Base-by-base conservation (phyloP, 1,139 yeast genomes). In the Scheffersomyces illinoinensis region DNA sequence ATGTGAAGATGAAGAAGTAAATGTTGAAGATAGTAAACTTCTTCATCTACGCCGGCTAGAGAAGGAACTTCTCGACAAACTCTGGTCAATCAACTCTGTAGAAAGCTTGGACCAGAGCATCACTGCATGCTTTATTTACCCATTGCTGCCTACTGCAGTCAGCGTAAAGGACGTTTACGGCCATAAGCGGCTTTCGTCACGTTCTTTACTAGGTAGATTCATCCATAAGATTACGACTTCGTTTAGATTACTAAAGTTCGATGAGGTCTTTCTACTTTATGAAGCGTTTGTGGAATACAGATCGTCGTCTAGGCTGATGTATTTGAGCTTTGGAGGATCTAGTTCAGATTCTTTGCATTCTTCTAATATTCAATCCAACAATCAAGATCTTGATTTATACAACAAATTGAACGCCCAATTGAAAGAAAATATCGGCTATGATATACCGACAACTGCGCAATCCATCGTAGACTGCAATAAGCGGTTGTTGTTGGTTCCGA, bases 191-290 rank as follows among this genome's bases (percentile, higher is more conserved):
- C 55, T 76, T 21, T 75, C 81, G 1, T 72, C 79, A 2, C 64
- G 79, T 39, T 79, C 84, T 4, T 60, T 74, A 19, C 64, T 80
- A 49, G 85, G 85, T 0, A 66, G 70, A 18, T 79, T 77, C 59
- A 71, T 78, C 12, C 71, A 70, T 24, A 72, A 71, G 59, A 67
- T 87, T 50, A 75, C 81, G 0, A 75, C 85, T 4, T 80, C 87
- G 8, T 84, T 83, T 64, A 83, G 82, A 53, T 71, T 84, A 1
- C 69, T 89, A 56, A 85, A 83, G 59, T 89, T 88, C 66, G 90
- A 88, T 60, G 90, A 87, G 63, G 73, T 79, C 1, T 72, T 80
- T 12, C 67, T 76, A 5, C 68, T 89, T n/a, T 88, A 86, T 82
- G 78, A 76, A 49, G 80, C 87, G 0, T 85, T 88, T 68, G 71